phyloP scores from a whole-genome alignment of 1,284 basidiomycete species.

The Ustilago loliicola region DNA sequence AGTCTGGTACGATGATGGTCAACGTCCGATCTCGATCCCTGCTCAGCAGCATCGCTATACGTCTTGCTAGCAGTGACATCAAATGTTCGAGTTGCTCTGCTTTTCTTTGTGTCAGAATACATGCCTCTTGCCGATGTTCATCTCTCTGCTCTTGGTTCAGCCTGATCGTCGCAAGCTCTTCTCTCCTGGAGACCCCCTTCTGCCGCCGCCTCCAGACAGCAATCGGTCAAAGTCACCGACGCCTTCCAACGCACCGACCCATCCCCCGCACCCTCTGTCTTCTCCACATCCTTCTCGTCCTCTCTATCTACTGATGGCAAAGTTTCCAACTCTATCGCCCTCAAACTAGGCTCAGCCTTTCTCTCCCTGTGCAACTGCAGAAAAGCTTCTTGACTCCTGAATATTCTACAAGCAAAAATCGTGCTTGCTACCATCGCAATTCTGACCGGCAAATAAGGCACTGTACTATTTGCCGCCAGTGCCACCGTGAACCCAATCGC shows the following conservation, averaged over 20 bases:
- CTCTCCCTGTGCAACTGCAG: slow-evolving; percentile 13
- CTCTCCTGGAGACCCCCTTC: not conserved
- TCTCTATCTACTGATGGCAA: not conserved
- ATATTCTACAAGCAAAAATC: slow-evolving; percentile 41
- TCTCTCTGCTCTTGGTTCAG: not conserved
- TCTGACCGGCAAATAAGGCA: slow-evolving; percentile 28
- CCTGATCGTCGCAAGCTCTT: not conserved
- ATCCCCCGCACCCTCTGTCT: not conserved
- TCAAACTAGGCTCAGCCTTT: slow-evolving; percentile 18
- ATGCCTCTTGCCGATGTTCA: not conserved
- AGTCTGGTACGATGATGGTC: too few relatives aligned
- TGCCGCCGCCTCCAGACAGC: not conserved
- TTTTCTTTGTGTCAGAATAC: not conserved
- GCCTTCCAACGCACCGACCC: not conserved
- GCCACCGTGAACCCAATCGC: slow-evolving; percentile 17
- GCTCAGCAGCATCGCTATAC: not conserved
- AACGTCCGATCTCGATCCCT: too few relatives aligned
- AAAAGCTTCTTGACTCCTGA: slow-evolving; percentile 34
- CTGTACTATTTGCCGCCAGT: not conserved
- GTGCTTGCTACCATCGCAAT: slow-evolving; percentile 27
- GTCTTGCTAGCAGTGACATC: not conserved
- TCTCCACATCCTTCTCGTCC: not conserved
- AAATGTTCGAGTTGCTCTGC: not conserved
- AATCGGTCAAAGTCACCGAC: slow-evolving; percentile 4
- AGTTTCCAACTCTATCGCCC: slow-evolving; percentile 7